phyloP scores from a whole-genome alignment of 2,329 filamentous ascomycete species.

The Diaporthe longicolla region DNA sequence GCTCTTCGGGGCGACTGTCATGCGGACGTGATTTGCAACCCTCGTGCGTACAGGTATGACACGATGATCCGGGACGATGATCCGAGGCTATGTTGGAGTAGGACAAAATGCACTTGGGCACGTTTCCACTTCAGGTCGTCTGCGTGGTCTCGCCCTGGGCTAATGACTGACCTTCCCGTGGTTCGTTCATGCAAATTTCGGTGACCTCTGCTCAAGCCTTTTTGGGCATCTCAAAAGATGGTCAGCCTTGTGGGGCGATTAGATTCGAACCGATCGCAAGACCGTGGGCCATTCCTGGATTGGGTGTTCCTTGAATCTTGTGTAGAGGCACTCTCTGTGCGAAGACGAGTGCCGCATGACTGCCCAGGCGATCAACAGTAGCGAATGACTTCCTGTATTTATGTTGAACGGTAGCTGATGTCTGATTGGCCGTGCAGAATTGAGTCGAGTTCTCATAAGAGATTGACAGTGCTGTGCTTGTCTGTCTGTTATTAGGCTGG shows the following conservation, averaged over 20 bases:
- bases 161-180: neutral
- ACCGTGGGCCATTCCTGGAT: neutral
- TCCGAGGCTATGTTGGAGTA: neutral
- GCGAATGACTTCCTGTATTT: neutral
- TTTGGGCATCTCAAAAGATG: neutral
- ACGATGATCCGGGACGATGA: constrained; percentile 7
- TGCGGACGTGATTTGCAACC: neutral
- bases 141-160: neutral
- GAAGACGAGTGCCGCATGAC: neutral
- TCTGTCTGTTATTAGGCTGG: neutral
- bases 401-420: neutral
- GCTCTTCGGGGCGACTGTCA: neutral
- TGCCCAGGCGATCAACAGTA: neutral
- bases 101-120: neutral
- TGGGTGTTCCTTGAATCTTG: neutral
- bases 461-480: neutral
- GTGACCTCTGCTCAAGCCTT: neutral
- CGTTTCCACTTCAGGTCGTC: neutral
- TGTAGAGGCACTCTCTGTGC: neutral
- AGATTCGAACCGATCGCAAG: neutral
- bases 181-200: neutral
- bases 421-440: no score
- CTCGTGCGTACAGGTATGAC: neutral
- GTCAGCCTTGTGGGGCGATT: constrained; percentile 5
- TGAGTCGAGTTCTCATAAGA: neutral